A percentile compares a stretch with the other conserved stretches of the same genome.
Evolutionary conservation across 345 rosid species (phyloP).

Genomic region (Lepidium sativum): DNA sequence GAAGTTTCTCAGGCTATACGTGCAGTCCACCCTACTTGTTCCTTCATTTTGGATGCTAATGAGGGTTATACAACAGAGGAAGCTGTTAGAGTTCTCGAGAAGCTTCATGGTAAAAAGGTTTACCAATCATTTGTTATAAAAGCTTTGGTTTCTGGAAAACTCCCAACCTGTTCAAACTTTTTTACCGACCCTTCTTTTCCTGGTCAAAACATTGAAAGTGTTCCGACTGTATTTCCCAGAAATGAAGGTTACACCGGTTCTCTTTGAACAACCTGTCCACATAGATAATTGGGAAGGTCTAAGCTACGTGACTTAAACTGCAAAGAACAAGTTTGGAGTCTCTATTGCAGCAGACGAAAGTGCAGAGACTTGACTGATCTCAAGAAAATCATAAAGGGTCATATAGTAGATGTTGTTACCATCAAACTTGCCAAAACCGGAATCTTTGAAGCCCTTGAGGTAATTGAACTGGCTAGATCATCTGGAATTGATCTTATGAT

Average conservation of each 20-base stretch:
- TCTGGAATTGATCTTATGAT: conserved; percentile 72
- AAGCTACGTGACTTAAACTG: conserved; percentile 57
- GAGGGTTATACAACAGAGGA: too few relatives aligned
- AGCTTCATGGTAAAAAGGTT: too few relatives aligned
- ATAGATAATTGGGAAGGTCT: conserved; percentile 97
- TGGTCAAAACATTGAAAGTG: background rate
- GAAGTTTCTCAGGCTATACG: too few relatives aligned
- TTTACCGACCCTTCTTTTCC: too few relatives aligned
- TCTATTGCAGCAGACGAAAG: conserved; percentile 98
- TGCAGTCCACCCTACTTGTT: too few relatives aligned
- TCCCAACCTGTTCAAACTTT: too few relatives aligned
- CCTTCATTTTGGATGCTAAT: too few relatives aligned
- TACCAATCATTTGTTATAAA: too few relatives aligned
- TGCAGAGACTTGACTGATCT: conserved; percentile 64
- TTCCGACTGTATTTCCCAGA: conserved; percentile 33
- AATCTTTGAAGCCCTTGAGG: conserved; percentile 64
- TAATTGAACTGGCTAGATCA: conserved; percentile 65
- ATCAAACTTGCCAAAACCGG: conserved; percentile 89
- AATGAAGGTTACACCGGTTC: conserved; percentile 84
- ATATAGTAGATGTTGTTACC: conserved; percentile 63
- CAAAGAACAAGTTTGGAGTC: conserved; percentile 51
- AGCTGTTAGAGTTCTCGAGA: too few relatives aligned
- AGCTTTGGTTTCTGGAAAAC: too few relatives aligned
- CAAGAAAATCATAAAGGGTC: conserved; percentile 52
- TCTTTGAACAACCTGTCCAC: conserved; percentile 85